Percentiles rank a stretch among this genome's conserved stretches.
Evolutionary conservation across 2,329 filamentous ascomycete species (phyloP).

Genomic region (Dryadomyces quercivorus): DNA sequence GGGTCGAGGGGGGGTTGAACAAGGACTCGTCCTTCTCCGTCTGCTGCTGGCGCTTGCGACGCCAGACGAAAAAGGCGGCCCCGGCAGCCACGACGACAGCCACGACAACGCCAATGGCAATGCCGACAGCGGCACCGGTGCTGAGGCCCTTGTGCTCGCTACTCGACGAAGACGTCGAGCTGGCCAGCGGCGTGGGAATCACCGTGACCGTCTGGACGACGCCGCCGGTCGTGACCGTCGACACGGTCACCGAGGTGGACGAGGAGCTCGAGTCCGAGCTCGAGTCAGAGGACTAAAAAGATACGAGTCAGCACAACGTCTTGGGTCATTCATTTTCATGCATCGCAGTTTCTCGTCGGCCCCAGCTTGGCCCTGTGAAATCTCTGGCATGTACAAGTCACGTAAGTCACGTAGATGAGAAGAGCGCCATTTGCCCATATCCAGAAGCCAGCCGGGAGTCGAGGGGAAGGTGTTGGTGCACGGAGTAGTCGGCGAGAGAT

Average conservation of each 20-base stretch:
- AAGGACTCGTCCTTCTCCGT: conserved; percentile 26
- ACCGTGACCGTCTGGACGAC: conserved; percentile 43
- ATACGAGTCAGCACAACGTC: not conserved
- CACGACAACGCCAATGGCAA: conserved; percentile 35
- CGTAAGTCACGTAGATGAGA: conserved; percentile 1
- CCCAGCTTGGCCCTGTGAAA: too few species aligned
- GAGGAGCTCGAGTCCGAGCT: not conserved
- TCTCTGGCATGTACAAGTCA: not conserved
- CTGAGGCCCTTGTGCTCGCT: conserved; percentile 20
- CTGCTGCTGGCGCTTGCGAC: conserved; percentile 25
- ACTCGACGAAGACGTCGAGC: conserved; percentile 8
- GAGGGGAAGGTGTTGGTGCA: not conserved
- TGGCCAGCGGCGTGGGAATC: conserved; percentile 21
- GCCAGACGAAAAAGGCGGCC: conserved; percentile 25
- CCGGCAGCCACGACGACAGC: conserved; percentile 19
- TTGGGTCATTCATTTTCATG: too few species aligned
- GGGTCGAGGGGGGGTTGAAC: conserved; percentile 30
- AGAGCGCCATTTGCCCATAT: too few species aligned
- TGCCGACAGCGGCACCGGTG: conserved; percentile 37
- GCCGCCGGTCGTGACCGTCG: conserved; percentile 44
- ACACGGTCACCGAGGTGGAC: conserved; percentile 16
- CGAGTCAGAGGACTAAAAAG: not conserved
- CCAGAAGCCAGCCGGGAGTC: not conserved
- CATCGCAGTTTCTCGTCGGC: too few species aligned
- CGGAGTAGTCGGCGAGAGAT: not conserved